Evolutionary conservation across 805 yeast genomes (phyloP).

Genomic region (Wickerhamomyces bisporus): DNA sequence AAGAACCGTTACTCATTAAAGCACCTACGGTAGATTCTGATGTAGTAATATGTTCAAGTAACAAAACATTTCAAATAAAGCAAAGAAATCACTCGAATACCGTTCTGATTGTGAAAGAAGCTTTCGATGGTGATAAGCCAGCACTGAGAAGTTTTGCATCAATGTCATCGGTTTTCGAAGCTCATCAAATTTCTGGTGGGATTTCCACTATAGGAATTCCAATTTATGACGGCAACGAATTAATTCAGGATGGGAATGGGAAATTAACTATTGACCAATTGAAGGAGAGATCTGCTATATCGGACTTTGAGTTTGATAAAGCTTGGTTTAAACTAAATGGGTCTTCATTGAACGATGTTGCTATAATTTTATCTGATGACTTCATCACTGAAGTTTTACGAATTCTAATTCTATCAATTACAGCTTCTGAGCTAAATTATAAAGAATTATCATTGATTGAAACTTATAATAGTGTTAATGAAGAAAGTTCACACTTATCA

Average conservation of each 20-base stretch:
- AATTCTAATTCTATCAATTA: conserved; percentile 31
- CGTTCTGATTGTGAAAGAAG: conserved; percentile 45
- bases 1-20: conserved; percentile 23
- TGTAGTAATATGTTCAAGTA: conserved; percentile 57
- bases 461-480: conserved; percentile 25
- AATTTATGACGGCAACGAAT: conserved; percentile 30
- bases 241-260: conserved; percentile 5
- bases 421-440: conserved; percentile 30
- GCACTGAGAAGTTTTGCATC: conserved; percentile 28
- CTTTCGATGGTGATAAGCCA: conserved; percentile 21
- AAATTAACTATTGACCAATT: conserved; percentile 26
- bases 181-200: conserved; percentile 26
- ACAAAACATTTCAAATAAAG: conserved; percentile 57
- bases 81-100: conserved; percentile 88
- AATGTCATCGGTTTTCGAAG: conserved; percentile 35
- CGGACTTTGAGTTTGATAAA: conserved; percentile 44
- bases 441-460: conserved; percentile 26
- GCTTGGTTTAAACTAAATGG: conserved; percentile 56
- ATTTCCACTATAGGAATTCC: conserved; percentile 31
- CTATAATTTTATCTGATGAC: conserved; percentile 31
- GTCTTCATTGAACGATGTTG: conserved; percentile 41
- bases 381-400: conserved; percentile 31
- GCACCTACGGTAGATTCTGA: conserved; percentile 29
- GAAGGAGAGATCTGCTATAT: conserved; percentile 44
- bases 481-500: conserved; percentile 31